These are phyloP conservation scores for Arachnomyces sp. DNA, from an alignment of 2,329 filamentous ascomycete species.

Conservation along the genomic window DNA sequence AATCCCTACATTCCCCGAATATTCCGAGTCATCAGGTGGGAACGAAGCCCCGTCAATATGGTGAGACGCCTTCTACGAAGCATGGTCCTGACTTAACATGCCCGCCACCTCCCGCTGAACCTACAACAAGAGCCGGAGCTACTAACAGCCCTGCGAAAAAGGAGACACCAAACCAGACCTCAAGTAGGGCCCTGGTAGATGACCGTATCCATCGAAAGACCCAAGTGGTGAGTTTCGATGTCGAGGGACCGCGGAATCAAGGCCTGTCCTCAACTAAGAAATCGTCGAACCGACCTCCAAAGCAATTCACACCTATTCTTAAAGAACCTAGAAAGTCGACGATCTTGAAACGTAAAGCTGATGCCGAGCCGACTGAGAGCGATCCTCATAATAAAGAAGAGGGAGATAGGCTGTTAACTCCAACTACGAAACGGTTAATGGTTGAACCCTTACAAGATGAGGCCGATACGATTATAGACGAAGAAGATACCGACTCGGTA, in stretches of 20 bases:
- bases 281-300: not conserved
- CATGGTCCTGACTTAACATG: too few species aligned
- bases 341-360: not conserved
- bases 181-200: not conserved
- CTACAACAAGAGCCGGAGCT: too few species aligned
- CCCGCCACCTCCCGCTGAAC: too few species aligned
- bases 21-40: too few species aligned
- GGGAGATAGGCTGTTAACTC: too few species aligned
- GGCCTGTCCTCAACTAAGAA: not conserved
- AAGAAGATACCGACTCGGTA: slow-evolving; percentile 1
- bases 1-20: too few species aligned
- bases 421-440: not conserved
- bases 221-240: slow-evolving; percentile 5
- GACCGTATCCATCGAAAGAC: slow-evolving; percentile 3
- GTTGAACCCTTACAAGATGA: not conserved
- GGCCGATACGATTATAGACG: not conserved
- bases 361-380: too few species aligned
- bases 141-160: too few species aligned
- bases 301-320: not conserved
- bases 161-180: not conserved
- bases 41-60: too few species aligned
- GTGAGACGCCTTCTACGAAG: too few species aligned
- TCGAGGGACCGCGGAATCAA: slow-evolving; percentile 5
- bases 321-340: slow-evolving; percentile 1
- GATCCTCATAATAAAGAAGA: too few species aligned